These are phyloP conservation scores for Dactylis glomerata DNA, from an alignment of 176 grass and related monocot genomes.

Conservation along the genomic window DNA sequence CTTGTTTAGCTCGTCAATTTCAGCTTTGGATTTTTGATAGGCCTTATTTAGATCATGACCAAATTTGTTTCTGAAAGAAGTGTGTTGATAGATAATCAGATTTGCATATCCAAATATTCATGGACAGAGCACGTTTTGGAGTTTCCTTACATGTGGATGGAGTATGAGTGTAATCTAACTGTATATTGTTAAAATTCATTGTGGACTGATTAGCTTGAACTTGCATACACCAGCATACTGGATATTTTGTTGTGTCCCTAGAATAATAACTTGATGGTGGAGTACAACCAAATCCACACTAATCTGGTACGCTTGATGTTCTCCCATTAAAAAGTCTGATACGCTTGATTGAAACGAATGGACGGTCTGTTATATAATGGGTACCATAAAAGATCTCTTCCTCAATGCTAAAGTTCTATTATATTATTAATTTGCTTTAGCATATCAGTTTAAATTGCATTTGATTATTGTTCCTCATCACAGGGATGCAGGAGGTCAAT, in stretches of 20 bases:
- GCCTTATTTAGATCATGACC: neutral
- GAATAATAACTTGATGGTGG: neutral
- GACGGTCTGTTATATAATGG: neutral
- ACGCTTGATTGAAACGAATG: neutral
- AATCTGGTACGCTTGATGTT: neutral
- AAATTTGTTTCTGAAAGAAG: neutral
- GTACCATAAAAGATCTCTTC: neutral
- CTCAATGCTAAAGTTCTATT: neutral
- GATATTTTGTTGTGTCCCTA: neutral
- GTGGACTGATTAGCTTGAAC: neutral
- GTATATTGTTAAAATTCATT: constrained; percentile 1
- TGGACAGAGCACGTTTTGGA: constrained; percentile 1
- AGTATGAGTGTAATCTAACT: neutral
- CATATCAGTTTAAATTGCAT: neutral
- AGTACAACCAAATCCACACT: neutral
- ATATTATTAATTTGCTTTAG: neutral
- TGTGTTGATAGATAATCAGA: neutral
- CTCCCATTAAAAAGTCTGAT: neutral
- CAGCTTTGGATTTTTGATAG: neutral
- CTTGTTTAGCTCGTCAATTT: neutral
- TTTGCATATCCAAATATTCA: neutral
- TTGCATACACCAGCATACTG: neutral
- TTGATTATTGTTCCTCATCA: constrained; percentile 11
- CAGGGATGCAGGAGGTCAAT: constrained; percentile 29
- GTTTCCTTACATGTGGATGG: neutral